These are phyloP conservation scores for Iberis pinnata DNA, from an alignment of 345 rosid species.

Conservation along the genomic window DNA sequence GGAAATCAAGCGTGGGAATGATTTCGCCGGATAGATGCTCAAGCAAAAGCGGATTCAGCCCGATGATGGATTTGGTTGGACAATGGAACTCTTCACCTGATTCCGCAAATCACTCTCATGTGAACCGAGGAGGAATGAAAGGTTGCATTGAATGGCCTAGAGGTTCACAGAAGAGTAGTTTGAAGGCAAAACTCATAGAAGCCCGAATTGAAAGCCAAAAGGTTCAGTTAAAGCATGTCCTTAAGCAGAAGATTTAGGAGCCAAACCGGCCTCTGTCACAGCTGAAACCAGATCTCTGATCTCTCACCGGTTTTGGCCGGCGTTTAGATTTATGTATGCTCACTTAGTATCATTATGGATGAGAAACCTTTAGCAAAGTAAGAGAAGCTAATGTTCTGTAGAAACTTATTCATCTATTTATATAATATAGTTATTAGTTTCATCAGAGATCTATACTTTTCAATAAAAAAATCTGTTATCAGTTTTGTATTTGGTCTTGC, in stretches of 20 bases:
- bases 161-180: conserved; percentile 62
- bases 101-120: conserved; percentile 57
- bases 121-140: conserved; percentile 69
- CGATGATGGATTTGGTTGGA: conserved; percentile 49
- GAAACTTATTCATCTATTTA: conserved; percentile 11
- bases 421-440: no score
- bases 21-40: conserved; percentile 59
- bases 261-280: conserved; percentile 5
- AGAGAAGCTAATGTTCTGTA: conserved; percentile 14
- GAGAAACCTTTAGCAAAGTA: conserved; percentile 20
- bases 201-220: conserved; percentile 88
- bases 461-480: no score
- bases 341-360: conserved; percentile 23
- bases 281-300: no score
- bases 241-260: conserved; percentile 75
- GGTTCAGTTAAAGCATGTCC: conserved; percentile 80
- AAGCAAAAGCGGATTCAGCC: conserved; percentile 57
- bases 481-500: no score
- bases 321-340: conserved; percentile 21
- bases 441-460: no score
- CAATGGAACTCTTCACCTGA: conserved; percentile 82
- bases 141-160: conserved; percentile 99
- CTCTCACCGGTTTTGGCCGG: conserved; percentile 10
- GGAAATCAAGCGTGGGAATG: conserved; percentile 51
- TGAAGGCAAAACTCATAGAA: conserved; percentile 89